phyloP scores from a whole-genome alignment of 1,284 basidiomycete genomes.

The Anthracocystis panici-leucophaei region DNA sequence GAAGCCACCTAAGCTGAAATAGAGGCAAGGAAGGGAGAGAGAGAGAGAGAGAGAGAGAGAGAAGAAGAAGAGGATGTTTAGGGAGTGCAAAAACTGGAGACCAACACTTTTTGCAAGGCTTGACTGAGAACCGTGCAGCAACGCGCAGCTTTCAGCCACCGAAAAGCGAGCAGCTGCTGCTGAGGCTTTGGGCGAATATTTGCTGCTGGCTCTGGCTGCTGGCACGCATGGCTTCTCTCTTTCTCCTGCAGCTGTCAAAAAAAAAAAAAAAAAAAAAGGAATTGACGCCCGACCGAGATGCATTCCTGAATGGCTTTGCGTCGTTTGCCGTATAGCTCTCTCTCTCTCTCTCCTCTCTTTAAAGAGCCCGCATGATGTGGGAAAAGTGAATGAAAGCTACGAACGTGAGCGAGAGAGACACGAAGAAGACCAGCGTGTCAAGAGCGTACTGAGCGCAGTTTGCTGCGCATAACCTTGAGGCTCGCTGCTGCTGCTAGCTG shows the following conservation, averaged over 20 bases:
- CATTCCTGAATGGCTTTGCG: background rate
- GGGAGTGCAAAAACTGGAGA: too few species aligned
- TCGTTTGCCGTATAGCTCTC: too few species aligned
- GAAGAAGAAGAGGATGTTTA: too few species aligned
- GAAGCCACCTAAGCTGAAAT: too few species aligned
- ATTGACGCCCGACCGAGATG: background rate
- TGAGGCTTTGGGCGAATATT: too few species aligned
- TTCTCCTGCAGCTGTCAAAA: conserved; percentile 1
- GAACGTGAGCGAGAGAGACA: too few species aligned
- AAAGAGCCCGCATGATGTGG: too few species aligned
- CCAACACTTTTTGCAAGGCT: conserved; percentile 14
- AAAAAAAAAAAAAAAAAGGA: background rate
- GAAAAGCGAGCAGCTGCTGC: too few species aligned
- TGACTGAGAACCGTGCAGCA: conserved; percentile 39
- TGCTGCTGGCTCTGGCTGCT: background rate
- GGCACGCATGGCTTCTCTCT: conserved; percentile 13
- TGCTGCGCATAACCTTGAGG: too few species aligned
- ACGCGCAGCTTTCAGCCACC: conserved; percentile 25
- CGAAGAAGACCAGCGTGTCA: too few species aligned
- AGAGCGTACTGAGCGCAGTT: too few species aligned
- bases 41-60: background rate
- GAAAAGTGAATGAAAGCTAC: too few species aligned
- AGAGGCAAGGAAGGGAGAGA: background rate
- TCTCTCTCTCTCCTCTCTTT: background rate
- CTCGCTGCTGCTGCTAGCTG: conserved; percentile 8